A percentile compares a stretch with the other conserved stretches of the same genome.
phyloP scores from a whole-genome alignment of 106 monocot species.

The Acanthochlamys bracteata region DNA sequence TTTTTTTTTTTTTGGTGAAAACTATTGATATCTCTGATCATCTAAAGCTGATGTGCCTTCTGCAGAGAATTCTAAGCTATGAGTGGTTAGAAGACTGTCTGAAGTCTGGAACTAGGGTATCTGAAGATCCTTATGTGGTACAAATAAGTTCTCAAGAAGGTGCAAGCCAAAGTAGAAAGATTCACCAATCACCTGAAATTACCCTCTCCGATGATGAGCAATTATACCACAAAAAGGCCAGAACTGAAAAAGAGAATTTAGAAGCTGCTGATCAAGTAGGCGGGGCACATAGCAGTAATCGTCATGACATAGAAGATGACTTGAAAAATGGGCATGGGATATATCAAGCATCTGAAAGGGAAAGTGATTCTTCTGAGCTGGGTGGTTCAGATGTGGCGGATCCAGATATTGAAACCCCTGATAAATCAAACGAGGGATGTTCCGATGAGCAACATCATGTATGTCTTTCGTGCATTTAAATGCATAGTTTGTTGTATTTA shows the following conservation, averaged over 20 bases:
- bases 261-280: slow-evolving; percentile 4
- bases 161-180: background rate
- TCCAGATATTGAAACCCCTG: slow-evolving; percentile 12
- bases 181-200: background rate
- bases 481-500: no score
- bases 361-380: background rate
- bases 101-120: slow-evolving; percentile 49
- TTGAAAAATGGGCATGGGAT: background rate
- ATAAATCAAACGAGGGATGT: slow-evolving; percentile 18
- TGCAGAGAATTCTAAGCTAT: background rate
- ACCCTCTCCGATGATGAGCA: no score
- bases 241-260: slow-evolving; percentile 8
- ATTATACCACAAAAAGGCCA: slow-evolving; percentile 7
- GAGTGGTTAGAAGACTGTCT: slow-evolving; percentile 79
- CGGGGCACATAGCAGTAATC: background rate
- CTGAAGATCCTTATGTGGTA: slow-evolving; percentile 40
- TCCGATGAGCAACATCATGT: no score
- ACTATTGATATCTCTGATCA: no score
- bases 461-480: no score
- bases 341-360: slow-evolving; percentile 3
- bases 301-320: slow-evolving; percentile 4
- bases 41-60: no score
- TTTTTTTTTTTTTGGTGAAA: no score
- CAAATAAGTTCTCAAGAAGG: slow-evolving; percentile 16
- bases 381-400: background rate